Percentiles rank a stretch among this genome's conserved stretches.
Conservation (phyloP, 2,329 filamentous ascomycete species). For the Aspergillus felis region DNA sequence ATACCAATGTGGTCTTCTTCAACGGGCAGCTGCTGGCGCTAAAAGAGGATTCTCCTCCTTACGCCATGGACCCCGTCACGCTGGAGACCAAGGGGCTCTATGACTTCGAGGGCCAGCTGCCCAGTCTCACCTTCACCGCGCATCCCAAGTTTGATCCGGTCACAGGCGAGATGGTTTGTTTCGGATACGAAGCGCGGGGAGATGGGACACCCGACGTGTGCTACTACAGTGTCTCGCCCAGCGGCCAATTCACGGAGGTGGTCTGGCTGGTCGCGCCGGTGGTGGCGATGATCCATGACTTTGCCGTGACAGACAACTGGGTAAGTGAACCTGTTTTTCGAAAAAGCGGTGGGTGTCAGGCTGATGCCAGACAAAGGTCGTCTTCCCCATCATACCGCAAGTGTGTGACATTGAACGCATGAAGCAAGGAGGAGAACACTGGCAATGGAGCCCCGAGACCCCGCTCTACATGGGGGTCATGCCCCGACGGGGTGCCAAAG, state of each 20-base stretch:
- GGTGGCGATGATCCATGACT: constrained; percentile 42
- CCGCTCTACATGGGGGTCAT: constrained; percentile 29
- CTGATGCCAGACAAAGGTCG: constrained; percentile 17
- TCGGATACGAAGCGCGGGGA: constrained; percentile 46
- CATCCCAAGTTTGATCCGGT: constrained; percentile 51
- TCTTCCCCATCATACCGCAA: constrained; percentile 37
- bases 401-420: constrained; percentile 34
- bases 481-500: constrained; percentile 10
- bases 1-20: constrained; percentile 60
- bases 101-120: constrained; percentile 49
- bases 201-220: constrained; percentile 39
- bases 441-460: constrained; percentile 34
- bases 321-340: constrained; percentile 6
- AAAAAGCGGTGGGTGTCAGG: neutral
- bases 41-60: constrained; percentile 54
- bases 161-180: constrained; percentile 50
- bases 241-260: constrained; percentile 28
- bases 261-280: constrained; percentile 36
- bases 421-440: constrained; percentile 40
- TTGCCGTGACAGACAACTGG: constrained; percentile 40
- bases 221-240: constrained; percentile 23
- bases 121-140: constrained; percentile 46
- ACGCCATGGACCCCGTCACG: constrained; percentile 46
- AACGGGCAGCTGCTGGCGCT: constrained; percentile 44
- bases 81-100: constrained; percentile 48